Evolutionary conservation across 441 rosid genomes (phyloP), one percentile per base, ranked within the genome.

Genomic region (Capsella rubella): DNA sequence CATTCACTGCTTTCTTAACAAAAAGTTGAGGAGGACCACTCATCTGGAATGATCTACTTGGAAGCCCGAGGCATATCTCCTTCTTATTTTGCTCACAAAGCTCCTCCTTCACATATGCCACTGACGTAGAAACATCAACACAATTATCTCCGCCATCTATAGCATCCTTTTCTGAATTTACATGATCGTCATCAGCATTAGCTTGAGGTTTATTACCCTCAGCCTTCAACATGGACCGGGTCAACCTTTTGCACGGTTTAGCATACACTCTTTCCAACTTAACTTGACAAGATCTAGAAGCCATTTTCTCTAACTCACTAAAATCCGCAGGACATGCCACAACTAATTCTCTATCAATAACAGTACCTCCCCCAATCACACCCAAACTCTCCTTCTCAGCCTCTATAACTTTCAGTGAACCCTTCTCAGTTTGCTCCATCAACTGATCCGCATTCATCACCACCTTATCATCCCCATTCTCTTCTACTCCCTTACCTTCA

Each of bases 171-270:
- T 67, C 76, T 35, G 5, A 50, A 45, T 46, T 72, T 31, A 29
- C 52, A 60, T 16, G 74, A 31, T 71, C 72, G 18, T 40, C 79
- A 60, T 42, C 83, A 57, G n/a, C 71, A 46, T 55, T 71, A 68
- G 16, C 4, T 6, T 32, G 70, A 37, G 71, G 34, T 18, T 32
- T 32, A 0, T 1, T 32, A 49, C 29, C 43, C 64, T 89, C 86
- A 56, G 18, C 67, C 74, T 89, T 89, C 74, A 85, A 75, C 64
- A 81, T 64, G 0, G 97, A 92, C 59, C 97, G 85, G 1, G 99
- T 94, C 81, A 90, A 87, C 87, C 97, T 86, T 81, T 85, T 82
- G n/a, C 65, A 13, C 3, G 88, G 82, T 69, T 67, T 82, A 43
- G 32, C 80, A 47, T 67, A 35, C 4, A n/a, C 56, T 34, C 37